Conservation (phyloP, 805 yeast genomes). For the Starmerella floricola region DNA sequence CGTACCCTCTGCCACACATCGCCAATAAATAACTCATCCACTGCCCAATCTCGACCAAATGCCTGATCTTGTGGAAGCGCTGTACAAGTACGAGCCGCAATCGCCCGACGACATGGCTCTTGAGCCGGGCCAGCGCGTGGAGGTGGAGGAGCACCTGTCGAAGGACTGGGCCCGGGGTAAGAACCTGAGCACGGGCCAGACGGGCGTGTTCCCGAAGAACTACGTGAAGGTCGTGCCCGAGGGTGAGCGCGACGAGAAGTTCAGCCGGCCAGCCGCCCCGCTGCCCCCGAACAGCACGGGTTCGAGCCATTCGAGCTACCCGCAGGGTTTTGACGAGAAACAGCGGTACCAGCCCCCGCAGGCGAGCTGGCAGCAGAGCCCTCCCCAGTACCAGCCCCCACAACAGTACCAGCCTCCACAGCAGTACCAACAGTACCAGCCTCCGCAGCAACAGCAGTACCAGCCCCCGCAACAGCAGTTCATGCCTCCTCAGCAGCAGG, state of each 20-base stretch:
- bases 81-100: constrained; percentile 63
- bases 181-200: constrained; percentile 35
- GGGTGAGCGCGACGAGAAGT: constrained; percentile 11
- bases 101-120: constrained; percentile 64
- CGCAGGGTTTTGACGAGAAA: constrained; percentile 20
- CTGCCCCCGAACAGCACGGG: constrained; percentile 9
- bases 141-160: constrained; percentile 59
- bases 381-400: constrained; percentile 17
- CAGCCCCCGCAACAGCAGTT: constrained; percentile 22
- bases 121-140: constrained; percentile 53
- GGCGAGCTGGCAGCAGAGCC: constrained; percentile 10
- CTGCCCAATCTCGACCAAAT: too few species aligned
- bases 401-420: constrained; percentile 16
- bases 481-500: constrained; percentile 18
- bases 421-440: constrained; percentile 15
- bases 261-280: constrained; percentile 19
- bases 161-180: constrained; percentile 88
- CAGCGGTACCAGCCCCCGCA: constrained; percentile 17
- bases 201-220: constrained; percentile 84
- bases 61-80: constrained; percentile 42
- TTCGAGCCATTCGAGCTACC: constrained; percentile 14
- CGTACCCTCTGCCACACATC: too few species aligned
- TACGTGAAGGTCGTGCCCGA: constrained; percentile 44
- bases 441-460: constrained; percentile 25
- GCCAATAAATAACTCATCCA: too few species aligned